These are phyloP conservation scores for Colletotrichum simmondsii DNA, from an alignment of 2,329 filamentous ascomycete genomes.

Conservation along the genomic window DNA sequence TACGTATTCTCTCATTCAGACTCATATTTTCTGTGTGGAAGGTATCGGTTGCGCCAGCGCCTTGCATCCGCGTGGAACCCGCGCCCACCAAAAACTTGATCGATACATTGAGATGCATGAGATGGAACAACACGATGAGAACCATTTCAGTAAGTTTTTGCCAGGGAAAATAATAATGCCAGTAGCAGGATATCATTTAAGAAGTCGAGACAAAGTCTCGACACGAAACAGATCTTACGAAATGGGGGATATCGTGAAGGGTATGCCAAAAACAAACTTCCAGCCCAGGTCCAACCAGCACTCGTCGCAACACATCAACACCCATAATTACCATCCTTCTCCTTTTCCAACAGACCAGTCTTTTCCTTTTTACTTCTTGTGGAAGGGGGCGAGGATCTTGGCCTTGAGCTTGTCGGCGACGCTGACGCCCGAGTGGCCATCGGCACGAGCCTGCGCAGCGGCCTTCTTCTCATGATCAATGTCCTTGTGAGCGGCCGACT, in stretches of 20 bases:
- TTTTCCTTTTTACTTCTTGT: constrained; percentile 51
- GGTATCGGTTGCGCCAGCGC: too few relatives aligned
- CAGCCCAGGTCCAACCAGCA: background rate
- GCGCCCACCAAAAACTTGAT: background rate
- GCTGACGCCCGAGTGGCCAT: constrained; percentile 47
- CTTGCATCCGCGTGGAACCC: background rate
- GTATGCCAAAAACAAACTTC: constrained; percentile 20
- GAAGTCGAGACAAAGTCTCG: background rate
- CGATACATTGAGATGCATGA: background rate
- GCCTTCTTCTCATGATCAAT: constrained; percentile 44
- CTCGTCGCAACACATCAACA: background rate
- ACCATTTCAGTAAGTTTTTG: background rate
- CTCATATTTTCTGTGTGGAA: background rate
- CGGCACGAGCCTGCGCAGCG: constrained; percentile 40
- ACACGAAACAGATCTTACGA: background rate
- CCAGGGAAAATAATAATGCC: background rate
- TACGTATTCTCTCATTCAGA: background rate
- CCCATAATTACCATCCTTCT: background rate
- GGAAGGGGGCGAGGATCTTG: constrained; percentile 61
- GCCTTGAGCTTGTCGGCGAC: constrained; percentile 68
- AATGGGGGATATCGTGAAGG: constrained; percentile 34
- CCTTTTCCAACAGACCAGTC: background rate
- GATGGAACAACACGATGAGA: background rate
- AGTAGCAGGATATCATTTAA: constrained; percentile 10
- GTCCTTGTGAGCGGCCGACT: constrained; percentile 37